phyloP scores from a whole-genome alignment of 148 eudicot genomes.

The Spergularia marina region DNA sequence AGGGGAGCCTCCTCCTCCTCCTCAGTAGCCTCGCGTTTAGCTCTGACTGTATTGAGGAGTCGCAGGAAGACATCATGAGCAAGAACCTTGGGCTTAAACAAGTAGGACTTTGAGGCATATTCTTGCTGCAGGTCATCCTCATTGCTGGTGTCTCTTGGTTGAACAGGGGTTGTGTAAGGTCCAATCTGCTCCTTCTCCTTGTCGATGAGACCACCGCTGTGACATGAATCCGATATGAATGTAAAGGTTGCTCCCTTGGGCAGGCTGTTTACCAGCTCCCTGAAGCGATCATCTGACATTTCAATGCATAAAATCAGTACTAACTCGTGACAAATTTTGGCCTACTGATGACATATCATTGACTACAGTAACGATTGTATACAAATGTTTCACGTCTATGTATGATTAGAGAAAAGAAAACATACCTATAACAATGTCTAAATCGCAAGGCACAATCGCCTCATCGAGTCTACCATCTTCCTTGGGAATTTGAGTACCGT shows the following conservation, averaged over 20 bases:
- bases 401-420: neutral
- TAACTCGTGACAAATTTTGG: no score
- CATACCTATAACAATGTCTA: slow-evolving; percentile 46
- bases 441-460: slow-evolving; percentile 47
- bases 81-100: neutral
- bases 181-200: slow-evolving; percentile 49
- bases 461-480: slow-evolving; percentile 31
- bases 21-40: no score
- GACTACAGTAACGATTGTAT: neutral
- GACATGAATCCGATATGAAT: slow-evolving; percentile 60
- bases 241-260: slow-evolving; percentile 53
- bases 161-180: no score
- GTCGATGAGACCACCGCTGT: slow-evolving; percentile 52
- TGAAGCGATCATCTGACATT: slow-evolving; percentile 46
- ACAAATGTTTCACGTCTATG: no score
- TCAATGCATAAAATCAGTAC: neutral
- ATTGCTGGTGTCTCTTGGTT: no score
- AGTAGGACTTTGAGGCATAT: no score
- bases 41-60: no score
- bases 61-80: neutral
- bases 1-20: no score
- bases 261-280: slow-evolving; percentile 46
- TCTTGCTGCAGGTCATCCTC: no score
- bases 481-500: slow-evolving; percentile 34
- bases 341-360: no score